phyloP scores from a whole-genome alignment of 352 stramenopile genomes.

The Blastocystis sp. region DNA sequence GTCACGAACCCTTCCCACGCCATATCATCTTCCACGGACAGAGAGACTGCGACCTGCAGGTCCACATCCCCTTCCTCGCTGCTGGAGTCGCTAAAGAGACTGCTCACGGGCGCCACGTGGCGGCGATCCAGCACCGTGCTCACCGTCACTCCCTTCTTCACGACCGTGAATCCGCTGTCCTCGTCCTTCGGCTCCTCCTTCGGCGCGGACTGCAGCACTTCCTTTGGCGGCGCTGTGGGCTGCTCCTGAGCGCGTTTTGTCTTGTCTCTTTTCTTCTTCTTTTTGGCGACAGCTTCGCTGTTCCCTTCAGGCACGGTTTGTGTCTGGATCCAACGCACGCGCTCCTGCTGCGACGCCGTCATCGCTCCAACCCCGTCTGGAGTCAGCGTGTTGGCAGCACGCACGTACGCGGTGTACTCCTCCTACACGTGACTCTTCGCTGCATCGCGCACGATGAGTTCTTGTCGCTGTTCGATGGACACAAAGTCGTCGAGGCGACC shows the following conservation, averaged over 20 bases:
- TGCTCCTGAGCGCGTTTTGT: too few relatives aligned
- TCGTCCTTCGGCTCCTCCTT: background rate
- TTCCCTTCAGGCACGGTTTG: too few relatives aligned
- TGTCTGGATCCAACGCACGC: background rate
- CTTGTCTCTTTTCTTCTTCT: conserved; percentile 40
- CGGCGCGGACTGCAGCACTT: background rate
- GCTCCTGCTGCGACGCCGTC: background rate
- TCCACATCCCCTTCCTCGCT: conserved; percentile 8
- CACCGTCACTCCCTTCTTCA: conserved; percentile 14
- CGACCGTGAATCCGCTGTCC: conserved; percentile 18
- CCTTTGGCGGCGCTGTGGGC: background rate
- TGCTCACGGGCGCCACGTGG: background rate
- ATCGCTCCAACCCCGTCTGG: background rate
- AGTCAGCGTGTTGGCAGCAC: background rate
- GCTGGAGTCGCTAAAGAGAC: background rate
- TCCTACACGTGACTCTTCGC: background rate
- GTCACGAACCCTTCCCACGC: conserved; percentile 17
- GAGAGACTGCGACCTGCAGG: background rate
- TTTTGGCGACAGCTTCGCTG: background rate
- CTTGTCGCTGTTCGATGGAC: background rate
- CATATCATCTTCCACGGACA: background rate
- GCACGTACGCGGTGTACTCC: conserved; percentile 25
- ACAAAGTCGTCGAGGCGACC: background rate
- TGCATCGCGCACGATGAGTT: background rate
- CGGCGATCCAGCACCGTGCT: background rate